Base-by-base conservation (phyloP, 2,329 filamentous ascomycete species). In the Monosporascus sp. region DNA sequence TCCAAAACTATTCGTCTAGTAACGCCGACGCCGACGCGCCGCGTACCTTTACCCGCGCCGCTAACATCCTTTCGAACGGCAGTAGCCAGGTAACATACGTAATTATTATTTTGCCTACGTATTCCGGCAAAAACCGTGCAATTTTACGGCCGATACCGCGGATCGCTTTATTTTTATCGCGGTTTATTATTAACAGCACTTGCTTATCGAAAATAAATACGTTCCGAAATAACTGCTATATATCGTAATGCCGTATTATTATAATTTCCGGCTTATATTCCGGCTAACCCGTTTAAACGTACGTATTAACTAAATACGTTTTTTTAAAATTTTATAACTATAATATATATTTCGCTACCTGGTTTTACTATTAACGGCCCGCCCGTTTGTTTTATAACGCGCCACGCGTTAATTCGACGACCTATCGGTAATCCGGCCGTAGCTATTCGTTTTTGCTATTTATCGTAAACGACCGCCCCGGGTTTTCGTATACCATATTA, bases 201-300 rank as follows among this genome's bases (percentile, higher is more conserved):
- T 51, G 3, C 25, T 38, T 22, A 20, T 51, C n/a, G 11, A 27
- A 37, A 4, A 51, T 31, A 20, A 46, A 51, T 3, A 51, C 20
- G 25, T 45, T 51, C 27, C 41, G 41, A 24, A 35, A 5, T 6
- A 51, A 22, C 27, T 51, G 5, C 31, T 51, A 9, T 43, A 20
- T 51, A 38, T 54, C 43, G 41, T 46, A 25, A 25, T 25, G 2
- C 7, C 25, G 25, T 2, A 24, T 6, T 1, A 1, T 24, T 6
- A 24, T 24, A 20, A 54, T 39, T 27, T 54, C 41, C 17, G 48
- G 52, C 1, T 41, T 48, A 2, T 46, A 20, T 8, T 46, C 52
- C 11, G 52, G 52, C 43, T 54, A 31, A 2, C 48, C 43, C 7
- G 35, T 46, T 46, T 18, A 54, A 7, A 54, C 22, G 18, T 50